phyloP scores from a whole-genome alignment of 164 flowering plant species.

The Magnolia officinalis region DNA sequence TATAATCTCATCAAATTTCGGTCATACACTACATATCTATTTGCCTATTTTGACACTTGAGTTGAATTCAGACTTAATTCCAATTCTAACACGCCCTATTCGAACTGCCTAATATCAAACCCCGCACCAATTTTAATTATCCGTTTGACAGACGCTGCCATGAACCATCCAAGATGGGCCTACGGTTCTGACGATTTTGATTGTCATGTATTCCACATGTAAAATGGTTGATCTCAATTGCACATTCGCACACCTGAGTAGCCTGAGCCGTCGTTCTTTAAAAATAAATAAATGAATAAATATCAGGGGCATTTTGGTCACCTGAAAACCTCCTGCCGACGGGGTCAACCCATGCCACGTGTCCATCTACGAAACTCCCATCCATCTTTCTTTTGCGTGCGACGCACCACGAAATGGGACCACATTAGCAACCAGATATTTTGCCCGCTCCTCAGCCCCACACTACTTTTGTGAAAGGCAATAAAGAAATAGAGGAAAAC shows the following conservation, averaged over 20 bases:
- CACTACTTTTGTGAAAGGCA: neutral
- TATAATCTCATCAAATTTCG: too few relatives aligned
- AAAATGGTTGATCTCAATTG: too few relatives aligned
- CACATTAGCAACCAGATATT: neutral
- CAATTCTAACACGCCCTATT: too few relatives aligned
- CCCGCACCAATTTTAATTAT: too few relatives aligned
- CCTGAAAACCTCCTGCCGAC: neutral
- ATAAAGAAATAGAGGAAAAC: neutral
- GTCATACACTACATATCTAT: too few relatives aligned
- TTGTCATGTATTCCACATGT: too few relatives aligned
- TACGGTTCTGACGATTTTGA: too few relatives aligned
- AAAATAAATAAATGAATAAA: neutral
- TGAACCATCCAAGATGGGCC: too few relatives aligned
- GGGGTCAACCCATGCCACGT: neutral
- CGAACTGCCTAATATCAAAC: too few relatives aligned
- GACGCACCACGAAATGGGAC: neutral
- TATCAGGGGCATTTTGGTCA: neutral
- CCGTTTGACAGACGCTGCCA: too few relatives aligned
- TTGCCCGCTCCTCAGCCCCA: neutral
- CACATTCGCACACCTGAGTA: neutral
- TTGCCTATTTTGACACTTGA: too few relatives aligned
- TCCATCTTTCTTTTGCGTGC: neutral
- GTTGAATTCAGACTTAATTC: too few relatives aligned
- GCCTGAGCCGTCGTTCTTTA: neutral
- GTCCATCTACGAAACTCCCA: neutral